These are phyloP conservation scores for Penicillium sp. DNA, from an alignment of 2,329 filamentous ascomycete genomes.

Conservation along the genomic window DNA sequence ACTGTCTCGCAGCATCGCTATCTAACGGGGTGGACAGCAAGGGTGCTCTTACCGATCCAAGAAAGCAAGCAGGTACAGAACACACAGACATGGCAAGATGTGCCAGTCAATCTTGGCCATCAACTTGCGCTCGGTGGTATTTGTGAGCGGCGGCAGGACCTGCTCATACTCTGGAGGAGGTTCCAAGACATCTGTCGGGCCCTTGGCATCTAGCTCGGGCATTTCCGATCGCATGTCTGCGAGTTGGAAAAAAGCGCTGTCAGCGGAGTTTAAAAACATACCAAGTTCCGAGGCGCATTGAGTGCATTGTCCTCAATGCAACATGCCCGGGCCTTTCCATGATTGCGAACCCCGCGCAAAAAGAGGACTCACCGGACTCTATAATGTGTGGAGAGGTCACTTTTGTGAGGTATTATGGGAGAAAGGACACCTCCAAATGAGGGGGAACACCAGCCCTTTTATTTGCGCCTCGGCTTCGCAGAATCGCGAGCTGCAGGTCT, in stretches of 20 bases:
- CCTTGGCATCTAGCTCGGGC: constrained; percentile 18
- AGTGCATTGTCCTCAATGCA: too few relatives aligned
- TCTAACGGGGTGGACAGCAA: background rate
- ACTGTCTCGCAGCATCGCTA: background rate
- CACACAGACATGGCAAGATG: constrained; percentile 65
- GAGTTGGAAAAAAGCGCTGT: background rate
- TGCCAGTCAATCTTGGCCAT: constrained; percentile 65
- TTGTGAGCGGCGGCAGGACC: constrained; percentile 28
- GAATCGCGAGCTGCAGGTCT: constrained; percentile 8
- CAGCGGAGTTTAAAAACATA: constrained; percentile 2
- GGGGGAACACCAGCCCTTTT: background rate
- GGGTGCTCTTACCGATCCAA: constrained; percentile 44
- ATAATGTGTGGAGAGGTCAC: constrained; percentile 7
- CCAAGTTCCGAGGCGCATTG: background rate
- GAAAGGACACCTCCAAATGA: background rate
- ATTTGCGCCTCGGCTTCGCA: background rate
- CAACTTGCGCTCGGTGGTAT: constrained; percentile 53
- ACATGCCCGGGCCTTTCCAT: too few relatives aligned
- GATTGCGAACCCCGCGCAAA: too few relatives aligned
- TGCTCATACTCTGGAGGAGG: constrained; percentile 1
- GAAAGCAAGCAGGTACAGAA: constrained; percentile 67
- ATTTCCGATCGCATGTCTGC: constrained; percentile 11
- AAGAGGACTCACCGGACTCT: constrained; percentile 11
- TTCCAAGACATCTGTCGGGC: constrained; percentile 6
- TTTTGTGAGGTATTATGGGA: background rate